Percentiles rank a stretch among this genome's conserved stretches.
Evolutionary conservation across 2,329 filamentous ascomycete species (phyloP).

Genomic region (Alternaria sp.): DNA sequence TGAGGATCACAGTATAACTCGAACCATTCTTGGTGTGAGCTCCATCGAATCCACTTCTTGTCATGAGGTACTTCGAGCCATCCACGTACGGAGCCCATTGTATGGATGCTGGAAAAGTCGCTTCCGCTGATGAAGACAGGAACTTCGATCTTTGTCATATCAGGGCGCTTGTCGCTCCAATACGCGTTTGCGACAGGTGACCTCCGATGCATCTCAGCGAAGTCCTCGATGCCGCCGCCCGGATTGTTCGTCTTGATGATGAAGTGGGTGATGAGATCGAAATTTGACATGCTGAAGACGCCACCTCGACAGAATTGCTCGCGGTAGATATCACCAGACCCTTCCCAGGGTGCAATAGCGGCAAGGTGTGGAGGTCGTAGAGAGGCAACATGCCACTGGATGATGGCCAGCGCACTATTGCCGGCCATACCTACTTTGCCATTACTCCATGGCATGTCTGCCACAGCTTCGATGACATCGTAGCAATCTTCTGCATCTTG

Average conservation of each 20-base stretch:
- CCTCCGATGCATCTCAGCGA: constrained; percentile 5
- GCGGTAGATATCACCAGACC: constrained; percentile 35
- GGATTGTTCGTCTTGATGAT: constrained; percentile 8
- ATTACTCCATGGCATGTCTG: constrained; percentile 53
- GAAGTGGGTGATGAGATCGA: constrained; percentile 4
- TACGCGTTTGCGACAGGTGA: constrained; percentile 8
- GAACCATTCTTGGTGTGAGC: constrained; percentile 22
- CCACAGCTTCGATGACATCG: constrained; percentile 30
- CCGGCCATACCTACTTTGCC: constrained; percentile 53
- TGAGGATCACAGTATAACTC: constrained; percentile 19
- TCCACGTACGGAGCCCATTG: constrained; percentile 14
- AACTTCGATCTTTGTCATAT: constrained; percentile 16
- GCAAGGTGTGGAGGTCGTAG: constrained; percentile 50
- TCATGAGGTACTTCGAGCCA: constrained; percentile 5
- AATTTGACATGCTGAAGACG: constrained; percentile 7
- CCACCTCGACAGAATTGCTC: constrained; percentile 18
- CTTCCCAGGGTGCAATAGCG: constrained; percentile 57
- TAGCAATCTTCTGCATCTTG: constrained; percentile 50
- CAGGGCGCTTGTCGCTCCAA: constrained; percentile 18
- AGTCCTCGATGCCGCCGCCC: constrained; percentile 3
- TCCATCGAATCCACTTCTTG: constrained; percentile 12
- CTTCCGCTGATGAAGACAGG: constrained; percentile 19
- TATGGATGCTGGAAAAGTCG: constrained; percentile 17
- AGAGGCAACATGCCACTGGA: constrained; percentile 53
- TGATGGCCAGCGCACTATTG: constrained; percentile 51